Percentiles rank a stretch among this genome's conserved stretches.
These are phyloP conservation scores for Rhodotorula sp. DNA, from an alignment of 1,284 basidiomycete species.

Conservation along the genomic window DNA sequence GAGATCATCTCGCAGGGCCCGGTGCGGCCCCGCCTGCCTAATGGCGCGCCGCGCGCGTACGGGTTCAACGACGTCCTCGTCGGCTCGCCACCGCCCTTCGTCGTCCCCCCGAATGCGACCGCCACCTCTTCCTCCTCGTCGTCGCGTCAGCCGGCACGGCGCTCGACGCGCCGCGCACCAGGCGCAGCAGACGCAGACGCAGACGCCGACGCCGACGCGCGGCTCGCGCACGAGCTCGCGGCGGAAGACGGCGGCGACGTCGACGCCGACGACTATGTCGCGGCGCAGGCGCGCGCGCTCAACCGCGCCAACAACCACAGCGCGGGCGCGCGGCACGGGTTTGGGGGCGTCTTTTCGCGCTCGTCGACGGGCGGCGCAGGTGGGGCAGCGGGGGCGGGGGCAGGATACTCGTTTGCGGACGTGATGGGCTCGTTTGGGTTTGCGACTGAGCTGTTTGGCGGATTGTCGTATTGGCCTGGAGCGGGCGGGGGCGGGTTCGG, in stretches of 20 bases:
- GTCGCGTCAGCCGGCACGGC: neutral
- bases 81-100: slow-evolving; percentile 20
- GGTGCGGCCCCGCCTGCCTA: neutral
- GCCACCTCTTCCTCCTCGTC: neutral
- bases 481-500: neutral
- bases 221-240: neutral
- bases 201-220: neutral
- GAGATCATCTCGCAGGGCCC: slow-evolving; percentile 23
- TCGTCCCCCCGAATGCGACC: slow-evolving; percentile 14
- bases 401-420: too few species aligned
- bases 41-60: neutral
- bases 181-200: neutral
- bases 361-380: neutral
- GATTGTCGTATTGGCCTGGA: too few species aligned
- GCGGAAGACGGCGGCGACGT: neutral
- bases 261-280: neutral
- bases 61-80: neutral
- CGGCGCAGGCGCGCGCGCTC: slow-evolving; percentile 1
- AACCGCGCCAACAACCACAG: neutral
- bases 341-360: neutral
- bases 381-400: neutral
- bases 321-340: neutral
- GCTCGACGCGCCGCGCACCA: neutral
- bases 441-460: too few species aligned
- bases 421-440: too few species aligned